These are phyloP conservation scores for Candida koratica DNA, from an alignment of 805 yeast genomes.

Conservation along the genomic window DNA sequence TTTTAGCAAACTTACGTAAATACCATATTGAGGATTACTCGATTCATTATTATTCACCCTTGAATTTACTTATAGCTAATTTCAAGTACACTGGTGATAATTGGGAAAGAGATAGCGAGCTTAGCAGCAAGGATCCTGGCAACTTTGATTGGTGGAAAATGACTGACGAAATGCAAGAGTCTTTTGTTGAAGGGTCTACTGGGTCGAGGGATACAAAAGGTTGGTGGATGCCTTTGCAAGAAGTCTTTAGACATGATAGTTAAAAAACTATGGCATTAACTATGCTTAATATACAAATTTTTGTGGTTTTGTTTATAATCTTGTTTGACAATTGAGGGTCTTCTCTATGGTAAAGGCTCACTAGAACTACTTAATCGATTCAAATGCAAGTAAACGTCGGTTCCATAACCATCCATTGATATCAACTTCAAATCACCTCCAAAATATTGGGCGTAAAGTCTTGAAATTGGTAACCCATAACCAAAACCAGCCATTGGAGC, in stretches of 20 bases:
- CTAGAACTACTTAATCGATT: constrained; percentile 70
- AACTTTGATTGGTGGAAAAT: constrained; percentile 40
- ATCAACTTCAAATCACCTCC: constrained; percentile 87
- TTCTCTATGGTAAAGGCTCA: constrained; percentile 63
- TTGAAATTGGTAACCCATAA: constrained; percentile 81
- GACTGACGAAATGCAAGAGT: constrained; percentile 39
- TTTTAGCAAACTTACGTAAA: constrained; percentile 26
- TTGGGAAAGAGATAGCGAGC: constrained; percentile 31
- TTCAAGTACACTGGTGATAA: constrained; percentile 38
- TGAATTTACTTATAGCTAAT: constrained; percentile 30
- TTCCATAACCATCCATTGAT: constrained; percentile 92
- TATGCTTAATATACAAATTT: no score
- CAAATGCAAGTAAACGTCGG: constrained; percentile 85
- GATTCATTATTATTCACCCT: constrained; percentile 30
- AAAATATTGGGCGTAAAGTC: constrained; percentile 83
- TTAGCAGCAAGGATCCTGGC: constrained; percentile 30
- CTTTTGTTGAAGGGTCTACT: constrained; percentile 32
- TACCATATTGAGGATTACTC: constrained; percentile 42
- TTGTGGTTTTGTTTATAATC: no score
- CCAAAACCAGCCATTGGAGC: constrained; percentile 97
- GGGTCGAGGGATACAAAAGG: constrained; percentile 36
- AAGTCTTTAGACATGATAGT: constrained; percentile 35
- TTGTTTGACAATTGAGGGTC: no score
- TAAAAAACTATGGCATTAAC: constrained; percentile 1
- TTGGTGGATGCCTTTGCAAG: constrained; percentile 37